Percentiles rank a stretch among this genome's conserved stretches.
Conservation (phyloP, 2,329 filamentous ascomycete species). For the Colletotrichum viniferum region DNA sequence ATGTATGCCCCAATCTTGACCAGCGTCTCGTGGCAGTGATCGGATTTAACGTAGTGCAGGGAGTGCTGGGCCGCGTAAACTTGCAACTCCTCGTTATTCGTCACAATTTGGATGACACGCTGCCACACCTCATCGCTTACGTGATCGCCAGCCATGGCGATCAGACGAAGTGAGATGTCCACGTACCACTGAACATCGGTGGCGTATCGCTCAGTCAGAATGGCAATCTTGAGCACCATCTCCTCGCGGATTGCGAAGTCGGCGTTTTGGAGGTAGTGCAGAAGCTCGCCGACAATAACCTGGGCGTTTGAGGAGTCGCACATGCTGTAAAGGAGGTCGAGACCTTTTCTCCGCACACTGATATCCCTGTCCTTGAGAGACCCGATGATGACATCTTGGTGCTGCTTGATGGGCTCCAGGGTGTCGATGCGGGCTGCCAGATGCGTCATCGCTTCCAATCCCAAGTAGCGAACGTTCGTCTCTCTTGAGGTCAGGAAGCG, state of each 20-base stretch:
- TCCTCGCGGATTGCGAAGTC: constrained; percentile 98
- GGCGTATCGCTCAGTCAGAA: constrained; percentile 97
- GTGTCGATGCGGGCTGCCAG: constrained; percentile 92
- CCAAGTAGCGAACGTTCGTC: constrained; percentile 96
- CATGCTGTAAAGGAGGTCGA: constrained; percentile 99
- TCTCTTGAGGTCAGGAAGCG: constrained; percentile 97
- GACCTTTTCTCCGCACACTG: constrained; percentile 91
- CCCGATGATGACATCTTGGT: constrained; percentile 94
- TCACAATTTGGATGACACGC: constrained; percentile 97
- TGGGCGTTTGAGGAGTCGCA: constrained; percentile 95
- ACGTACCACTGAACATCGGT: constrained; percentile 99
- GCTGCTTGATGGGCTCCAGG: constrained; percentile 95
- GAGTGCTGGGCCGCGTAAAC: constrained; percentile 95
- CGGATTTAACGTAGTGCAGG: constrained; percentile 87
- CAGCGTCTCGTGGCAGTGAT: constrained; percentile 94
- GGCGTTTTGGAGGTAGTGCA: constrained; percentile 93
- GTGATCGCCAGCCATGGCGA: constrained; percentile 96
- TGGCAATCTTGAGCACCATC: constrained; percentile 99
- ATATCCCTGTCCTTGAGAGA: constrained; percentile 96
- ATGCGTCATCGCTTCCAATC: constrained; percentile 97
- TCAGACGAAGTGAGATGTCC: constrained; percentile 91
- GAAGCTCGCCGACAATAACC: constrained; percentile 88
- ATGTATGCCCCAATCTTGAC: constrained; percentile 98
- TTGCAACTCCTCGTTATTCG: constrained; percentile 98
- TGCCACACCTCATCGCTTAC: constrained; percentile 99